Evolutionary conservation across 495 filamentous ascomycete genomes (phyloP).

Genomic region (Geopyxis carbonaria): DNA sequence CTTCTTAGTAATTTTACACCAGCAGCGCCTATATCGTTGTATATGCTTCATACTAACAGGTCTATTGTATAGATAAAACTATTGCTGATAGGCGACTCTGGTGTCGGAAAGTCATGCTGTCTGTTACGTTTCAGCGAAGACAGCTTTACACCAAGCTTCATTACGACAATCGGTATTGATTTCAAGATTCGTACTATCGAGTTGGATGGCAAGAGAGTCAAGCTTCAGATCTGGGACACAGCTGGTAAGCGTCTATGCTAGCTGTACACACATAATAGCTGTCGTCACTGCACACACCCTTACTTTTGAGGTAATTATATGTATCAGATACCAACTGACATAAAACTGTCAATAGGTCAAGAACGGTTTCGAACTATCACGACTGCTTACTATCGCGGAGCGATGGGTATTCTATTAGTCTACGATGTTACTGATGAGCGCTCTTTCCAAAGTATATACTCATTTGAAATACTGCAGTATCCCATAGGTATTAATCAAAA

Average conservation of each 20-base stretch:
- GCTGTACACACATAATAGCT: slow-evolving; percentile 4
- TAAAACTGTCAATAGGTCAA: slow-evolving; percentile 36
- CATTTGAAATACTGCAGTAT: neutral
- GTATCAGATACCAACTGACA: neutral
- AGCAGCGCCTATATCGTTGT: no score
- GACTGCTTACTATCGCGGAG: slow-evolving; percentile 93
- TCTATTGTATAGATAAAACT: slow-evolving; percentile 68
- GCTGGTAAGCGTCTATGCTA: slow-evolving; percentile 34
- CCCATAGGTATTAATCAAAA: neutral
- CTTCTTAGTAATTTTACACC: slow-evolving; percentile 94
- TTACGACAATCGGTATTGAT: slow-evolving; percentile 98
- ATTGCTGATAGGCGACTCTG: slow-evolving; percentile 92
- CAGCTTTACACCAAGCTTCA: slow-evolving; percentile 96
- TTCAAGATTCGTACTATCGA: slow-evolving; percentile 99
- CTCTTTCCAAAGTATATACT: slow-evolving; percentile 81
- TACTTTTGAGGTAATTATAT: neutral
- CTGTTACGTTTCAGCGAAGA: slow-evolving; percentile 96
- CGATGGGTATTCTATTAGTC: slow-evolving; percentile 94
- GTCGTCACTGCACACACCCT: neutral
- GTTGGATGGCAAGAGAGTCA: slow-evolving; percentile 91
- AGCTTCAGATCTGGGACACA: slow-evolving; percentile 98
- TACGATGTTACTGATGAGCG: slow-evolving; percentile 98
- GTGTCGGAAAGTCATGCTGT: slow-evolving; percentile 97
- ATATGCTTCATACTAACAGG: neutral
- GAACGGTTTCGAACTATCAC: slow-evolving; percentile 98